Evolutionary conservation across 345 rosid species (phyloP).

Genomic region (Melaleuca alternifolia): DNA sequence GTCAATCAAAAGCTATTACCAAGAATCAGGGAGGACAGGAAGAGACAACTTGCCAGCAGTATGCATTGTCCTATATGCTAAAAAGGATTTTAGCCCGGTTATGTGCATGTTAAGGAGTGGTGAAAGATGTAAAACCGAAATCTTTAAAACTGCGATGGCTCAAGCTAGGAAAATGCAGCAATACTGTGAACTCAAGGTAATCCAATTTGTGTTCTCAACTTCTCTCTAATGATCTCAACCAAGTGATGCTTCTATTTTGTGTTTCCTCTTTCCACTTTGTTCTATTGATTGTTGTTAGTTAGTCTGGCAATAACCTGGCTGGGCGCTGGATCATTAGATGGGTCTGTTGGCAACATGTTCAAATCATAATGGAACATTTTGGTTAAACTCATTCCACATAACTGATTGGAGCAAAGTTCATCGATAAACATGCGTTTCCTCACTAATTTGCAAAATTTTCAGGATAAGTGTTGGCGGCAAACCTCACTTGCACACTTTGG

Average conservation of each 20-base stretch:
- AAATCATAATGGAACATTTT: not conserved
- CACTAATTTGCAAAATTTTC: not conserved
- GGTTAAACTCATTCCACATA: not conserved
- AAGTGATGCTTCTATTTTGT: not conserved
- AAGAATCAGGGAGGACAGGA: constrained; percentile 92
- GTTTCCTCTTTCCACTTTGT: not conserved
- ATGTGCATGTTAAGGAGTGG: constrained; percentile 87
- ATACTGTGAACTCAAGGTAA: constrained; percentile 83
- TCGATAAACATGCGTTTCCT: not conserved
- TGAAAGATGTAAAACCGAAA: constrained; percentile 48
- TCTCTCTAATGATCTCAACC: not conserved
- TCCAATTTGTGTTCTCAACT: not conserved
- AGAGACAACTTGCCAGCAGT: constrained; percentile 64
- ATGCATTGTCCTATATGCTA: constrained; percentile 69
- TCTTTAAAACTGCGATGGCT: constrained; percentile 67
- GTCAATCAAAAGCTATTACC: constrained; percentile 89
- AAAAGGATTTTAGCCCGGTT: constrained; percentile 90
- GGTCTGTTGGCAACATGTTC: not conserved
- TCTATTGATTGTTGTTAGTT: not conserved
- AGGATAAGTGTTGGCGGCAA: constrained; percentile 75
- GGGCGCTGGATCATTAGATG: too few species aligned
- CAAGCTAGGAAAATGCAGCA: constrained; percentile 88
- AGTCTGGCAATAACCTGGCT: not conserved
- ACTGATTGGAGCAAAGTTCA: not conserved
- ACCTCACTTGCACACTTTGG: constrained; percentile 75